Evolutionary conservation across 306 rosid species (phyloP), one percentile per base, ranked within the genome.

Genomic region (Astragalus glycyphyllos): DNA sequence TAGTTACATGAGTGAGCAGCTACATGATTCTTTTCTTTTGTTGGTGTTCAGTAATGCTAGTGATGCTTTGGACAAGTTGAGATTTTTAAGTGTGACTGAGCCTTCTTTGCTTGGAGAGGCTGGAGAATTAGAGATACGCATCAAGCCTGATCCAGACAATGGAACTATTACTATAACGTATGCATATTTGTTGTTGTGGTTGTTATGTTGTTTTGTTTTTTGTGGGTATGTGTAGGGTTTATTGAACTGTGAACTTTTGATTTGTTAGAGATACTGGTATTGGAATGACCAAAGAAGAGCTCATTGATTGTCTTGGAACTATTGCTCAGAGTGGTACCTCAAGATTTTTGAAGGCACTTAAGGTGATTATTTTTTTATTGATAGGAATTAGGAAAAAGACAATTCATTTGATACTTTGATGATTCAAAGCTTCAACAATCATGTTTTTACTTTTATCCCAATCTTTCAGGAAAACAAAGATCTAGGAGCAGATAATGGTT

Each of bases 291-390:
- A 91, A 87, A 79, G 96, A 95, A 57, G 83, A 79, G 79, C 96
- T 95, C 26, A 83, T 91, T 74, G 99, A 95, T 56, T 95, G 97
- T 78, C 99, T 95, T 69, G 99, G 99, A 79, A 95, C 99, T 65
- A 95, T 91, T 74, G 97, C 99, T 58, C 97, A 95, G 84, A 95
- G 99, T 87, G 99, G 99, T n/a, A 95, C 99, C 65, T 95, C 97
- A 66, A 95, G 88, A 58, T 91, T 91, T 83, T 82, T 95, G 75
- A 91, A 87, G 73, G 99, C 99, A 3, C 82, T 95, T 10, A 95
- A 95, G 99, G 99, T 95, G 69, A 51, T 26, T 56, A 20, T 44
- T 58, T 13, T 60, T 29, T 37, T 14, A 34, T 2, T 31, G 4
- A 44, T 48, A 4, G 6, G 35, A 20, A 26, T 26, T 26, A 26